These are phyloP conservation scores for Aspergillus sp. DNA, from an alignment of 2,329 filamentous ascomycete genomes.

Conservation along the genomic window DNA sequence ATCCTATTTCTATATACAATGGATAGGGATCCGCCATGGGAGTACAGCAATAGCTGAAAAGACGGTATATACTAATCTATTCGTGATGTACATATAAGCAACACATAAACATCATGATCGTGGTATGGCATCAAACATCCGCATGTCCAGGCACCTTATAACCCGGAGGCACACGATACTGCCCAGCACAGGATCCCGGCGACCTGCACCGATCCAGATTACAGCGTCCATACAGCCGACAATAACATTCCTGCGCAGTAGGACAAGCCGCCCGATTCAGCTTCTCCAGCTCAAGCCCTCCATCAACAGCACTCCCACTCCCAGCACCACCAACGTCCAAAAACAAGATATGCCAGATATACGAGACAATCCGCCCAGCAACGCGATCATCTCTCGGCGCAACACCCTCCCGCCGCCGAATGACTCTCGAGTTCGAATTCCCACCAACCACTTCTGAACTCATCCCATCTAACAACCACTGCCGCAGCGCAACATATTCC, in stretches of 20 bases:
- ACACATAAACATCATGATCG: no score
- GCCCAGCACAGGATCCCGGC: conserved; percentile 37
- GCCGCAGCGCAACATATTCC: conserved; percentile 53
- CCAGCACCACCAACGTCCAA: conserved; percentile 24
- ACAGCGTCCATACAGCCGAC: conserved; percentile 45
- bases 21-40: no score
- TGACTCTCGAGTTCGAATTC: neutral
- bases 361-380: conserved; percentile 49
- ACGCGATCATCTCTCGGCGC: conserved; percentile 45
- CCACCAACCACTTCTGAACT: no score
- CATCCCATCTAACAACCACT: conserved; percentile 52
- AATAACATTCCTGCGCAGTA: conserved; percentile 44
- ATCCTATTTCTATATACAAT: no score
- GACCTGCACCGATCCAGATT: conserved; percentile 30
- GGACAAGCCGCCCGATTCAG: conserved; percentile 42
- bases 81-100: no score
- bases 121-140: neutral
- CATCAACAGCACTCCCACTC: conserved; percentile 8
- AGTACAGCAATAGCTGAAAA: no score
- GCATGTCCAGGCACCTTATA: conserved; percentile 7
- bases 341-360: conserved; percentile 53
- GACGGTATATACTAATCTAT: no score
- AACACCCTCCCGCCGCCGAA: conserved; percentile 17
- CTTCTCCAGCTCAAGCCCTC: conserved; percentile 33
- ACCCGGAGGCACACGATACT: conserved; percentile 30